Base-by-base conservation (phyloP, 306 rosid species). In the Lathyrus sativus region DNA sequence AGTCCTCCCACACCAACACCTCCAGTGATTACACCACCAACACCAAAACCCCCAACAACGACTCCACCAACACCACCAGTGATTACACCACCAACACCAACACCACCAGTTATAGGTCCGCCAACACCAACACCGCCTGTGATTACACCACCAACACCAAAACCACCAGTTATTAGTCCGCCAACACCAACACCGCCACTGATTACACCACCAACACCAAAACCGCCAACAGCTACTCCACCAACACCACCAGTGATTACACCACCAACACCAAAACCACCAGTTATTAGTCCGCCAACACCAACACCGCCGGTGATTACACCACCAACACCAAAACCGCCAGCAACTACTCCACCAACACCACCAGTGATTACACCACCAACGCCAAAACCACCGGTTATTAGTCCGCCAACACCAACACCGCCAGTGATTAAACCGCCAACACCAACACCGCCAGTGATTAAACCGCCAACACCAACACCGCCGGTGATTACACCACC, bases 231-330 rank as follows among this genome's bases (percentile, higher is more conserved):
- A 1, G 2, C 0, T 35, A 1, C 39, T 35, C 39, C 6, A 58
- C 44, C 50, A 1, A 6, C 26, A 4, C 72, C 72, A 3, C 73
- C 62, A 7, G 41, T 43, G n/a, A 37, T 53, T 38, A 41, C 58
- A 0, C 87, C 95, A 0, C 81, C 89, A 3, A 83, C 95, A 0
- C 85, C 89, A 3, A 26, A 3, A 26, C 29, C 29, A 26, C 81
- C 86, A 2, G 33, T 90, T 0, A n/a, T 45, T n/a, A 45, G 44
- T 2, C 67, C 65, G 2, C 11, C 85, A 6, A 74, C 84, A 0
- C 53, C 53, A 7, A 1, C 78, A 7, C 78, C 78, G 10, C 78
- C 78, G 0, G 9, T 71, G 0, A 61, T 54, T 7, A 49, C 62
- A 10, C 29, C 14, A 31, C 77, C 77, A 2, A 45, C 51, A 46